These are phyloP conservation scores for Euphorbia pulcherrima DNA, from an alignment of 345 rosid genomes.

Conservation along the genomic window DNA sequence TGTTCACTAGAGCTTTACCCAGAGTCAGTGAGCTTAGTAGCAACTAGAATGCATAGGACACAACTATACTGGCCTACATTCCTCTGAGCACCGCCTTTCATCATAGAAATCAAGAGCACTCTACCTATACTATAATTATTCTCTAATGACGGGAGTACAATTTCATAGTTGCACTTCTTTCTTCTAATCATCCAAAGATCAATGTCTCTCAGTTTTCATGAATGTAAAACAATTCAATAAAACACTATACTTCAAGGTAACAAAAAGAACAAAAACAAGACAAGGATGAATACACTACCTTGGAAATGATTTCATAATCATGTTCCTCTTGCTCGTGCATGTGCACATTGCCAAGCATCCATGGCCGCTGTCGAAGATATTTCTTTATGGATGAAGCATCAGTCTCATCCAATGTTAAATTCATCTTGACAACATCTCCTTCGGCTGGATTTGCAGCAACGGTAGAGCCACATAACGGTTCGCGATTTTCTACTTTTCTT, in stretches of 20 bases:
- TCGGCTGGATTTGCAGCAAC: slow-evolving; percentile 4
- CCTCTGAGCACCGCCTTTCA: not conserved
- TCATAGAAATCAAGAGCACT: not conserved
- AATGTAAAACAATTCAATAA: not conserved
- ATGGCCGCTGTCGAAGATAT: slow-evolving; percentile 29
- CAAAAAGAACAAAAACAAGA: not conserved
- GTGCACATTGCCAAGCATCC: slow-evolving; percentile 31
- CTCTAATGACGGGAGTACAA: not conserved
- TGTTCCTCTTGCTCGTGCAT: slow-evolving; percentile 20
- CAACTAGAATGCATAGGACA: not conserved
- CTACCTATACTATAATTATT: not conserved
- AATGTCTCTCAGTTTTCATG: not conserved
- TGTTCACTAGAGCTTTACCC: not conserved
- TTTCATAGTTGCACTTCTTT: not conserved
- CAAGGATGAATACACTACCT: slow-evolving; percentile 19
- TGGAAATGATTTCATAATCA: slow-evolving; percentile 14
- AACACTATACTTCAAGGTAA: not conserved
- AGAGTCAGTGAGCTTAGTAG: not conserved
- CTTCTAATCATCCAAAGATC: not conserved
- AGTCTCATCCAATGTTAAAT: not conserved
- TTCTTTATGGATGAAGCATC: slow-evolving; percentile 12
- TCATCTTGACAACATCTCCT: slow-evolving; percentile 11
- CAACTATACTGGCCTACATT: not conserved
- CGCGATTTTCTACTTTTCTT: slow-evolving; percentile 30
- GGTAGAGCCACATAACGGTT: slow-evolving; percentile 8